Conservation (phyloP, 306 rosid genomes). For the Cicer arietinum region DNA sequence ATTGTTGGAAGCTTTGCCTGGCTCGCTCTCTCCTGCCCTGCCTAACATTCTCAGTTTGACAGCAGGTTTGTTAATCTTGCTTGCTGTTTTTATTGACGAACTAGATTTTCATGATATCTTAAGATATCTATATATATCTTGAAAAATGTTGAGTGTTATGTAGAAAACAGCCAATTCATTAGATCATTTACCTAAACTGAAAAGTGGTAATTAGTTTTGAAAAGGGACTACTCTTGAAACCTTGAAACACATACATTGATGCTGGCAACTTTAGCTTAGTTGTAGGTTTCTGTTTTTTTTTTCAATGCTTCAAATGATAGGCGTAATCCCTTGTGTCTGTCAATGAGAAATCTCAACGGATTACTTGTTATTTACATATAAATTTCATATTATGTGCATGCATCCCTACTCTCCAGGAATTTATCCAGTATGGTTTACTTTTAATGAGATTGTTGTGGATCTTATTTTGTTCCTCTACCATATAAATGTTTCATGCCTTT, state of each 20-base stretch:
- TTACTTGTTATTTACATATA: neutral
- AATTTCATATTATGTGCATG: neutral
- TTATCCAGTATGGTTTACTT: conserved; percentile 4
- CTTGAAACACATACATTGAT: neutral
- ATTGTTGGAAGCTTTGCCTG: conserved; percentile 68
- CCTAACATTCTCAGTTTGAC: conserved; percentile 60
- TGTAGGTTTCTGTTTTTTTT: conserved; percentile 2
- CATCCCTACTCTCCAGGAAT: conserved; percentile 2
- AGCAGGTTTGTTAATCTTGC: conserved; percentile 62
- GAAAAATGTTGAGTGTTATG: neutral
- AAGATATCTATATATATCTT: conserved; percentile 7
- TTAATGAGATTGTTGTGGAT: neutral
- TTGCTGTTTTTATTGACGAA: conserved; percentile 5
- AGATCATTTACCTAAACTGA: neutral
- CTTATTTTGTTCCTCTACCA: neutral
- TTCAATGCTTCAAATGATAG: neutral
- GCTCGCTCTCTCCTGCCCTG: conserved; percentile 57
- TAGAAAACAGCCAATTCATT: neutral
- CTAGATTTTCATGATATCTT: conserved; percentile 34
- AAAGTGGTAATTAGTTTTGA: neutral
- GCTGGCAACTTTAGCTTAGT: conserved; percentile 1
- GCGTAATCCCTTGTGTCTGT: neutral
- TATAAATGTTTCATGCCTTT: conserved; percentile 1
- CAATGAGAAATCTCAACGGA: neutral
- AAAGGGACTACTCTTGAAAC: neutral